Percentiles rank a stretch among this genome's conserved stretches.
Evolutionary conservation across 2,329 filamentous ascomycete species (phyloP).

Genomic region (Daldinia eschscholtzii): DNA sequence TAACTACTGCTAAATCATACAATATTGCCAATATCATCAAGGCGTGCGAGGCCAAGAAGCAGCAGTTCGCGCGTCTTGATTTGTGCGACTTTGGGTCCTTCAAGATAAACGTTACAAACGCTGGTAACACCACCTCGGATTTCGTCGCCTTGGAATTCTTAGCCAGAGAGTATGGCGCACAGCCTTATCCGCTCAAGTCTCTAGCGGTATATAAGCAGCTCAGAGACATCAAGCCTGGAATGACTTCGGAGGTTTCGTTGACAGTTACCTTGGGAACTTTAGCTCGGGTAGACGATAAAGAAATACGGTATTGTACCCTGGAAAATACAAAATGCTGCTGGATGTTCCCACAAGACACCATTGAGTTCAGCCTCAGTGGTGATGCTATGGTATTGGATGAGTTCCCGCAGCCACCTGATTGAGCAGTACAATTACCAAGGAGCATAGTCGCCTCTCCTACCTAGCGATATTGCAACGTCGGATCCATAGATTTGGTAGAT

Average conservation of each 20-base stretch:
- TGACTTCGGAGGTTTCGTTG: not conserved
- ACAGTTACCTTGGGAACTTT: not conserved
- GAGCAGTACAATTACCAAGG: too few relatives aligned
- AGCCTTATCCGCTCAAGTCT: slow-evolving; percentile 11
- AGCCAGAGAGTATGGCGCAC: slow-evolving; percentile 3
- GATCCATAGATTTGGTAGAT: too few relatives aligned
- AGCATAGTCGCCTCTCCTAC: too few relatives aligned
- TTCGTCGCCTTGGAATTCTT: slow-evolving; percentile 12
- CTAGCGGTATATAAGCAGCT: slow-evolving; percentile 6
- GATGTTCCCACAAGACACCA: not conserved
- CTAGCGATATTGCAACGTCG: too few relatives aligned
- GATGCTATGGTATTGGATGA: too few relatives aligned
- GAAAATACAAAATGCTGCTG: not conserved
- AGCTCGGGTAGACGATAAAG: not conserved
- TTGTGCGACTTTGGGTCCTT: not conserved
- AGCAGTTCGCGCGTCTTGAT: too few relatives aligned
- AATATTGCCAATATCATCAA: too few relatives aligned
- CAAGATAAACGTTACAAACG: slow-evolving; percentile 2
- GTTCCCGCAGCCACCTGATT: too few relatives aligned
- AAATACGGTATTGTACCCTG: not conserved
- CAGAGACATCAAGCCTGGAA: slow-evolving; percentile 1
- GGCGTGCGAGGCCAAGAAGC: too few relatives aligned
- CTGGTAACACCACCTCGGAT: slow-evolving; percentile 10
- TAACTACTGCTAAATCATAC: too few relatives aligned
- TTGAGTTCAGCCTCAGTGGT: not conserved